These are phyloP conservation scores for Chytridiales sp. DNA, from an alignment of 371 early-diverging fungal genomes.

Conservation along the genomic window DNA sequence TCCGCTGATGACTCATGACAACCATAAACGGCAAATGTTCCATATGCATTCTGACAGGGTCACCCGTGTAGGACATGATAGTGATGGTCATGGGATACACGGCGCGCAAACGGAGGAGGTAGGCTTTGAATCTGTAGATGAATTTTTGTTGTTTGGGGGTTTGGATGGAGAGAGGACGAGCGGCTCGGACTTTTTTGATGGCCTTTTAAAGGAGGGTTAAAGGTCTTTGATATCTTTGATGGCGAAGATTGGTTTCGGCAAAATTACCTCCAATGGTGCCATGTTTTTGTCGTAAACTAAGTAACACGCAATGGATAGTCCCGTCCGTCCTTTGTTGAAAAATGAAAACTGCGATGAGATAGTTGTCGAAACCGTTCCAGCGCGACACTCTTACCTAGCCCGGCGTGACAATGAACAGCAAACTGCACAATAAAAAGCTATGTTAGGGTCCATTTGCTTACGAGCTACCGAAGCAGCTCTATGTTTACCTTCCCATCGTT, in stretches of 20 bases:
- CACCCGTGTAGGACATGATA: not conserved
- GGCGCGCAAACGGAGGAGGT: constrained; percentile 18
- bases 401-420: constrained; percentile 56
- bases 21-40: constrained; percentile 10
- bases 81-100: constrained; percentile 21
- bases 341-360: not conserved
- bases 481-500: constrained; percentile 30
- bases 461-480: not conserved
- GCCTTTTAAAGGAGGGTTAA: constrained; percentile 19
- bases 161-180: constrained; percentile 43
- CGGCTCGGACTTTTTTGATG: constrained; percentile 25
- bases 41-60: not conserved
- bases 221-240: not conserved
- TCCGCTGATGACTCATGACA: constrained; percentile 16
- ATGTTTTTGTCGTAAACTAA: constrained; percentile 36
- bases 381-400: constrained; percentile 35
- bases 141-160: constrained; percentile 42
- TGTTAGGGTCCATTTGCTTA: not conserved
- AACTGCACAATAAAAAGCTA: constrained; percentile 19
- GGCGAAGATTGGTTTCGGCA: not conserved
- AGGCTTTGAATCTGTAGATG: constrained; percentile 35
- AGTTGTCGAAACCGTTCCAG: not conserved
- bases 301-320: constrained; percentile 50
- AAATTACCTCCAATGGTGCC: constrained; percentile 26
- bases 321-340: constrained; percentile 41